phyloP scores from a whole-genome alignment of 345 rosid species.

The Cardamine chenopodiifolia region DNA sequence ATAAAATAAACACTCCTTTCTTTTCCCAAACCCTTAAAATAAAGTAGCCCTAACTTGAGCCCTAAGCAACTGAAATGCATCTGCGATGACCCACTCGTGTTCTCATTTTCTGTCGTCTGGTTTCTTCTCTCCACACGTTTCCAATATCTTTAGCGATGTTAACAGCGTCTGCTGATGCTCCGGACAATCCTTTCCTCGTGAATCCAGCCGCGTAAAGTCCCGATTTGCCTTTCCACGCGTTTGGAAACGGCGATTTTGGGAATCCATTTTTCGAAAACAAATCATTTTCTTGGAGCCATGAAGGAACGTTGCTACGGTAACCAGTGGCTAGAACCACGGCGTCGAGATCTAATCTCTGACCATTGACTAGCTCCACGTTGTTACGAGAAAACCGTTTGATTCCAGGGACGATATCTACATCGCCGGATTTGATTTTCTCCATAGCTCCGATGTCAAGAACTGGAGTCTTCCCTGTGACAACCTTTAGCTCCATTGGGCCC shows the following conservation, averaged over 20 bases:
- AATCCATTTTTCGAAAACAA: slow-evolving; percentile 71
- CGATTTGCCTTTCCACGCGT: slow-evolving; percentile 82
- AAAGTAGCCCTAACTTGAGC: slow-evolving; percentile 28
- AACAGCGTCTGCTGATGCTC: slow-evolving; percentile 83
- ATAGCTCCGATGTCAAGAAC: slow-evolving; percentile 80
- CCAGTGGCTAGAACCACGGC: slow-evolving; percentile 79
- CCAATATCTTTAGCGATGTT: slow-evolving; percentile 78
- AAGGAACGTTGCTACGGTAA: slow-evolving; percentile 70
- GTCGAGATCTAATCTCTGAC: slow-evolving; percentile 57
- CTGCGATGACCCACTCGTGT: slow-evolving; percentile 62
- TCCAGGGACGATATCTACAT: slow-evolving; percentile 65
- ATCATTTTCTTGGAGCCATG: slow-evolving; percentile 80
- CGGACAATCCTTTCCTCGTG: slow-evolving; percentile 84
- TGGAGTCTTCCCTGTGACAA: slow-evolving; percentile 68
- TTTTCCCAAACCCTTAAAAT: neutral
- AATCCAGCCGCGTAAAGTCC: slow-evolving; percentile 94
- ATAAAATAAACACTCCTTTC: neutral
- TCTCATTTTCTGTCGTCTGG: slow-evolving; percentile 60
- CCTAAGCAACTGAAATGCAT: slow-evolving; percentile 62
- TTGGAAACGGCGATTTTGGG: slow-evolving; percentile 68
- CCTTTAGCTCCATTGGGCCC: slow-evolving; percentile 74
- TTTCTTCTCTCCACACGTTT: slow-evolving; percentile 76
- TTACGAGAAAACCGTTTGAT: slow-evolving; percentile 54
- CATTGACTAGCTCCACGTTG: slow-evolving; percentile 70
- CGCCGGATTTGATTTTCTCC: slow-evolving; percentile 67